These are phyloP conservation scores for Neopestalotiopsis sp. DNA, from an alignment of 2,329 filamentous ascomycete genomes.

Conservation along the genomic window DNA sequence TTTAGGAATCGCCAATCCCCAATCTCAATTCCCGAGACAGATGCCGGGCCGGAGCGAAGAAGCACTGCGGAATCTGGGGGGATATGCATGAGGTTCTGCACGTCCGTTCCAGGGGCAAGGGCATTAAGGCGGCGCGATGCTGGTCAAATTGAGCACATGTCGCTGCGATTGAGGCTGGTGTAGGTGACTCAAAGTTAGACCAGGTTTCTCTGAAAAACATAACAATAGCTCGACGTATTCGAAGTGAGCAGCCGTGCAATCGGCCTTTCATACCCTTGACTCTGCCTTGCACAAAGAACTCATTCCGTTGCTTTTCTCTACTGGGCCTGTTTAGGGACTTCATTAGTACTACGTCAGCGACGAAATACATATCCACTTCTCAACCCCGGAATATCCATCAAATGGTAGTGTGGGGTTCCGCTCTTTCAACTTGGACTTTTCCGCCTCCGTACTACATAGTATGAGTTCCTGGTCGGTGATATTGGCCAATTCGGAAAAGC, in stretches of 20 bases:
- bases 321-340: too few relatives aligned
- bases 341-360: neutral
- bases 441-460: neutral
- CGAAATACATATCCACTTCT: neutral
- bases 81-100: neutral
- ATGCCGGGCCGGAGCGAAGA: neutral
- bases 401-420: neutral
- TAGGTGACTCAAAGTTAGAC: too few relatives aligned
- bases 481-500: constrained; percentile 2
- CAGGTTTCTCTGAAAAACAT: too few relatives aligned
- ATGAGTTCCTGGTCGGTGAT: neutral
- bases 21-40: neutral
- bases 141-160: too few relatives aligned
- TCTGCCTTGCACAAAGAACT: too few relatives aligned
- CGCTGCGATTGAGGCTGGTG: too few relatives aligned
- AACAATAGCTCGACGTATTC: too few relatives aligned
- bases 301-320: too few relatives aligned
- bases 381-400: neutral
- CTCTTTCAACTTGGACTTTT: neutral
- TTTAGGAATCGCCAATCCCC: neutral
- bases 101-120: too few relatives aligned
- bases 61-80: neutral
- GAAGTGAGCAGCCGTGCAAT: too few relatives aligned
- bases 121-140: too few relatives aligned
- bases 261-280: too few relatives aligned